These are phyloP conservation scores for Lyophyllum semitale DNA, from an alignment of 768 basidiomycete genomes.

Conservation along the genomic window DNA sequence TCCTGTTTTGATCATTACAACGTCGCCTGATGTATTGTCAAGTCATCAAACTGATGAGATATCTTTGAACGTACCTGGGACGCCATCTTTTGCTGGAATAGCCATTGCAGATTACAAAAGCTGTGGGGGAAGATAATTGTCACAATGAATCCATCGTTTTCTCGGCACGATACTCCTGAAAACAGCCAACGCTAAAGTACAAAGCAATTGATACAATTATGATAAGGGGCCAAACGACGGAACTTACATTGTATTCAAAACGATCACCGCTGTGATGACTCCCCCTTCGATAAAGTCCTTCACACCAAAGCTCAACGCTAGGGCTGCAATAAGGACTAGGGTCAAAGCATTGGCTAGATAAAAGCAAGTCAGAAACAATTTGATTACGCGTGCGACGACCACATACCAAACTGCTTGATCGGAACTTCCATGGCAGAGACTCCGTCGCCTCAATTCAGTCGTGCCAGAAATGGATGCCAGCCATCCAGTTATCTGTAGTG, in stretches of 20 bases:
- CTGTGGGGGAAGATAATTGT: conserved; percentile 48
- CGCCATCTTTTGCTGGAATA: conserved; percentile 43
- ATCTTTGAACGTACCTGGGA: conserved; percentile 29
- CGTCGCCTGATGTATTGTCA: conserved; percentile 28
- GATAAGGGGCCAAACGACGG: not conserved
- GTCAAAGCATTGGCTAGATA: conserved; percentile 42
- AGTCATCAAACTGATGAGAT: not conserved
- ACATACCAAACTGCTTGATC: conserved; percentile 35
- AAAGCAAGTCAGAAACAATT: not conserved
- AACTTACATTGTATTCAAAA: conserved; percentile 40
- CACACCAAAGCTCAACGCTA: conserved; percentile 57
- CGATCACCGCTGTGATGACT: conserved; percentile 47
- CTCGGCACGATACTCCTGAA: conserved; percentile 50
- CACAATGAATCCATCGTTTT: conserved; percentile 53
- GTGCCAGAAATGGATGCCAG: conserved; percentile 11
- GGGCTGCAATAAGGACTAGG: conserved; percentile 34
- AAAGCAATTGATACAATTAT: not conserved
- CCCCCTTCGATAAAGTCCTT: conserved; percentile 55
- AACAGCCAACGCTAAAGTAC: conserved; percentile 38
- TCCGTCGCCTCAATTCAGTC: conserved; percentile 31
- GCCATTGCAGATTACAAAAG: conserved; percentile 43
- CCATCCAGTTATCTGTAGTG: conserved; percentile 9
- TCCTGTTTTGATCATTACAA: conserved; percentile 40
- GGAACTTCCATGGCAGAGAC: conserved; percentile 36
- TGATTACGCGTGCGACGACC: not conserved